Evolutionary conservation across 768 basidiomycete genomes (phyloP), one percentile per base, ranked within the genome.

Genomic region (Psilocybe azurescens): DNA sequence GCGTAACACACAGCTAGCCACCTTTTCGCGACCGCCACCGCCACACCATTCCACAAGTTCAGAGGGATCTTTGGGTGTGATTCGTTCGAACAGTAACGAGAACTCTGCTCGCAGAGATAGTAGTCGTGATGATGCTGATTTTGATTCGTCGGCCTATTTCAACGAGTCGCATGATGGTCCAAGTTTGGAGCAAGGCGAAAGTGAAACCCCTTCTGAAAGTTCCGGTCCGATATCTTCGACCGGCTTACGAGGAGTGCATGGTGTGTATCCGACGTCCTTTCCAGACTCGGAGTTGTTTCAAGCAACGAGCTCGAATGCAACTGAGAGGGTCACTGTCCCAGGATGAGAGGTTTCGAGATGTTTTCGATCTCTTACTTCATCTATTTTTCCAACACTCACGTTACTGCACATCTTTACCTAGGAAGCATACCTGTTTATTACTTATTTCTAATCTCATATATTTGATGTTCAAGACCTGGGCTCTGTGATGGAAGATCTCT

Each of bases 1-100:
- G 38, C 61, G 44, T 18, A 53, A 32, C 9, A 11, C 51, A 29
- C 63, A 61, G 54, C 54, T 58, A n/a, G 68, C 72, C 44, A 77
- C 74, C 28, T 80, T 80, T 68, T 80, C 79, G 47, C 73, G 78
- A 52, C 79, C 77, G 5, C 77, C 77, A 29, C 70, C 55, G 39
- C 70, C 61, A 16, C 38, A 49, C 64, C 49, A 13, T 36, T 36
- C 33, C 33, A 32, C 29, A 38, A 8, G 28, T 2, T 53, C 50
- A 13, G 36, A 32, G 44, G 61, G 33, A 53, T 28, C 38, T 24
- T 3, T 3, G 41, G 32, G 50, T 14, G 18, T 29, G 56, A 30
- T 41, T 30, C 29, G 44, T n/a, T 52, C 51, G 13, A 59, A 46
- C 39, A 41, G 5, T 28, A 49, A 39, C 16, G 47, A 24, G 44